Evolutionary conservation across 192 early-diverging fungal species (phyloP).

Genomic region (Entrophospora sp.): DNA sequence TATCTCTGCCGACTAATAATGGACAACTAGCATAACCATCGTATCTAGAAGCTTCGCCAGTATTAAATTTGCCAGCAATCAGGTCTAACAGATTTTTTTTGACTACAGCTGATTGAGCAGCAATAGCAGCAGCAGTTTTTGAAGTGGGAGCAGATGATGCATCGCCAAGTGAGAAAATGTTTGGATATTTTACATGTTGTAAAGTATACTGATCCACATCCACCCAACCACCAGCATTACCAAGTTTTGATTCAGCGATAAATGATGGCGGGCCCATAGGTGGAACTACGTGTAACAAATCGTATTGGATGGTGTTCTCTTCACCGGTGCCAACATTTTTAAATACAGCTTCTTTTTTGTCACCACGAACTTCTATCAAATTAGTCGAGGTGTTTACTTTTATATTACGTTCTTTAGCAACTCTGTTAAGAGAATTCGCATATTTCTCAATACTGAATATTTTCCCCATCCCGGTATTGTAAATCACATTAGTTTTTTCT

Average conservation of each 20-base stretch:
- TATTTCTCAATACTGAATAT: slow-evolving; percentile 85
- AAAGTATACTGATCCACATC: slow-evolving; percentile 72
- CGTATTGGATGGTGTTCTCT: slow-evolving; percentile 55
- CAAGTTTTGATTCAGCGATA: slow-evolving; percentile 58
- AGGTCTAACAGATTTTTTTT: slow-evolving; percentile 63
- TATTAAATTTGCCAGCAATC: slow-evolving; percentile 40
- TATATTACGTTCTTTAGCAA: slow-evolving; percentile 61
- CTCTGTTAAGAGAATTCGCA: slow-evolving; percentile 54
- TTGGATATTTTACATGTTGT: slow-evolving; percentile 69
- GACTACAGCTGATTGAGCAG: slow-evolving; percentile 66
- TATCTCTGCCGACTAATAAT: slow-evolving; percentile 67
- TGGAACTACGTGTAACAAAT: slow-evolving; percentile 80
- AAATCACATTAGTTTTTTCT: slow-evolving; percentile 56
- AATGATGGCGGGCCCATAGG: slow-evolving; percentile 74
- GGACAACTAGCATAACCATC: slow-evolving; percentile 82
- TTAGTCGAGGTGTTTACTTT: slow-evolving; percentile 64
- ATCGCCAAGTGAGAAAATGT: slow-evolving; percentile 77
- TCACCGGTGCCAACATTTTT: slow-evolving; percentile 43
- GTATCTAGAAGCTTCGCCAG: slow-evolving; percentile 47
- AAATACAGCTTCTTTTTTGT: slow-evolving; percentile 66
- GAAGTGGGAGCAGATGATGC: slow-evolving; percentile 78
- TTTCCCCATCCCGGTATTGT: slow-evolving; percentile 74
- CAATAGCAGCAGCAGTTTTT: slow-evolving; percentile 86
- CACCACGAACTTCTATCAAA: slow-evolving; percentile 56
- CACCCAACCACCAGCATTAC: slow-evolving; percentile 74